Conservation (phyloP, 2,329 filamentous ascomycete species). For the Paecilomyces dactylethromorphus region DNA sequence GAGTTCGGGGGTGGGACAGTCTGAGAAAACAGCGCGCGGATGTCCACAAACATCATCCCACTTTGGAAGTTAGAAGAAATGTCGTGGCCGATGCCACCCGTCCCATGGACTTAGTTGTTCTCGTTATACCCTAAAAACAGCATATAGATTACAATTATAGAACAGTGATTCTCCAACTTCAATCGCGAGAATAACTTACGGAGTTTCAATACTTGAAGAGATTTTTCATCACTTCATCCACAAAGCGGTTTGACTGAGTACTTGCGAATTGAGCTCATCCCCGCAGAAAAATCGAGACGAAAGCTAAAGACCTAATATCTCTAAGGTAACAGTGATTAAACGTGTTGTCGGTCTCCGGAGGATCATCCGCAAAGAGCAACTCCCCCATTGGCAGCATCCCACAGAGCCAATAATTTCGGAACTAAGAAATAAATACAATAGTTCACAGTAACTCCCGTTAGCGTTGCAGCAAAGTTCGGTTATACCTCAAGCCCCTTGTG, state of each 20-base stretch:
- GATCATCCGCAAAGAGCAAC: background rate
- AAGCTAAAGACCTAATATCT: background rate
- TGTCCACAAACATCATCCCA: background rate
- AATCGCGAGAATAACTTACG: background rate
- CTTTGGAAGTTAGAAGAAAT: background rate
- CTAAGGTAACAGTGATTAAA: background rate
- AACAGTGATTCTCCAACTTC: background rate
- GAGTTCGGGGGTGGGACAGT: background rate
- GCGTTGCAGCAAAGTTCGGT: background rate
- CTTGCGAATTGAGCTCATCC: background rate
- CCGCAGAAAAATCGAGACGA: background rate
- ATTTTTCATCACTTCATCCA: background rate
- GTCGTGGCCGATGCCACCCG: background rate
- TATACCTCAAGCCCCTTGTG: background rate
- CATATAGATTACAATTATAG: background rate
- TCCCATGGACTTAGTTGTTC: background rate
- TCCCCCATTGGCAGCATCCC: background rate
- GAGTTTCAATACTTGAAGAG: background rate
- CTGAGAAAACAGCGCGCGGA: background rate
- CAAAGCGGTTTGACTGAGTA: background rate
- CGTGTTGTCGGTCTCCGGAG: background rate
- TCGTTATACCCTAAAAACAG: background rate
- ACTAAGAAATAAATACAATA: background rate
- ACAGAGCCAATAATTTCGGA: background rate
- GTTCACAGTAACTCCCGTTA: background rate